Percentiles rank a stretch among this genome's conserved stretches.
phyloP scores from a whole-genome alignment of 1,284 basidiomycete species.

The Paramarasmius palmivorus region DNA sequence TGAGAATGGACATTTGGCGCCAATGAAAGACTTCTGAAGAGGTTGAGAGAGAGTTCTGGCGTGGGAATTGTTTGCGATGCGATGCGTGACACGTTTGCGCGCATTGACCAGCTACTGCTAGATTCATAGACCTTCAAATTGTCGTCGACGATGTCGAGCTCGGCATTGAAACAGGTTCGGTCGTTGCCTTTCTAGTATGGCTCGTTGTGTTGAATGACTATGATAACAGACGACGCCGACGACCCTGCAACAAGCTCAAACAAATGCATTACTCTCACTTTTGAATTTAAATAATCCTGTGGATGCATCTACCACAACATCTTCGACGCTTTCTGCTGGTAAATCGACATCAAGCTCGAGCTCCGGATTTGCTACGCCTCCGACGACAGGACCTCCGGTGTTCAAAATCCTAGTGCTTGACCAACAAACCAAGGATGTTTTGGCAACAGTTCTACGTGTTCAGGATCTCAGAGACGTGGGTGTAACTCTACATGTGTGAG shows the following conservation, averaged over 20 bases:
- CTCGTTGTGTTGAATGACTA: not conserved
- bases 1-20: too few species aligned
- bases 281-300: constrained; percentile 60
- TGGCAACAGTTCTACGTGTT: constrained; percentile 93
- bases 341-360: constrained; percentile 17
- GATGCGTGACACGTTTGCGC: too few species aligned
- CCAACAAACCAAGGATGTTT: constrained; percentile 93
- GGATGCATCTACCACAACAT: constrained; percentile 37
- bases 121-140: not conserved
- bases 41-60: too few species aligned
- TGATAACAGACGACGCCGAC: constrained; percentile 22
- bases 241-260: constrained; percentile 82
- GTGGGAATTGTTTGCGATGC: too few species aligned
- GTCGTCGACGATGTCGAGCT: constrained; percentile 50
- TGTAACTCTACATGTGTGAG: constrained; percentile 95
- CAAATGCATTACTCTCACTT: constrained; percentile 65
- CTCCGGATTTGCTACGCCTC: constrained; percentile 43
- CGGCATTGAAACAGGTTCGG: constrained; percentile 54
- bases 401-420: constrained; percentile 98
- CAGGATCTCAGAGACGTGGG: constrained; percentile 96
- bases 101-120: not conserved
- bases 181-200: not conserved
- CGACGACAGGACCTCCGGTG: constrained; percentile 72
- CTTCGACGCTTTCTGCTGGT: constrained; percentile 37
- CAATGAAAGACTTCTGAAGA: too few species aligned